Percentiles rank a stretch among this genome's conserved stretches.
Conservation (phyloP, 192 early-diverging fungal genomes). For the Ambispora gerdemannii region DNA sequence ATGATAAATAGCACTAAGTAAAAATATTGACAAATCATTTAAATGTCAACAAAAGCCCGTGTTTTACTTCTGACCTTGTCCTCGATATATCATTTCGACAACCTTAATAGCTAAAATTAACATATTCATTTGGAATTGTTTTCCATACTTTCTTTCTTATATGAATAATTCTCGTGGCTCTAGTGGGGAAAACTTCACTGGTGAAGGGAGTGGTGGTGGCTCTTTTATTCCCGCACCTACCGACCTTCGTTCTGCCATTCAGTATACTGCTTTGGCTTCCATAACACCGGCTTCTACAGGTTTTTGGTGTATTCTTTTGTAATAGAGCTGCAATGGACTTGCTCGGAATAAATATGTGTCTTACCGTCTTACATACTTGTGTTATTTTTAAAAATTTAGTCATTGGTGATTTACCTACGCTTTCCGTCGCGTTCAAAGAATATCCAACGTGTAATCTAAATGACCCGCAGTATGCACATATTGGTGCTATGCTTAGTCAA, state of each 20-base stretch:
- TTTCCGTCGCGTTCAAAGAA: slow-evolving; percentile 24
- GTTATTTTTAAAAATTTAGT: not conserved
- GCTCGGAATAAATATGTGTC: not conserved
- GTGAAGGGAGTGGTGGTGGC: not conserved
- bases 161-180: not conserved
- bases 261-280: slow-evolving; percentile 18
- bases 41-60: too few relatives aligned
- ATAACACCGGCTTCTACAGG: slow-evolving; percentile 24
- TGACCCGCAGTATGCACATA: slow-evolving; percentile 21
- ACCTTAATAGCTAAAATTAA: too few relatives aligned
- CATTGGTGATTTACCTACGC: slow-evolving; percentile 16
- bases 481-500: slow-evolving; percentile 10
- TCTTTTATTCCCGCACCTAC: not conserved
- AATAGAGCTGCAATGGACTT: not conserved
- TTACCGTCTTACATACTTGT: not conserved
- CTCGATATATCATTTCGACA: too few relatives aligned
- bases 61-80: too few relatives aligned
- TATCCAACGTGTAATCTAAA: slow-evolving; percentile 14
- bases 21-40: too few relatives aligned
- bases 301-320: slow-evolving; percentile 18
- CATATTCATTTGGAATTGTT: too few relatives aligned
- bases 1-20: too few relatives aligned
- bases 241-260: slow-evolving; percentile 17
- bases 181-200: not conserved
- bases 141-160: too few relatives aligned